Conservation (phyloP, 805 yeast species). For the Saturnispora saitoi region DNA sequence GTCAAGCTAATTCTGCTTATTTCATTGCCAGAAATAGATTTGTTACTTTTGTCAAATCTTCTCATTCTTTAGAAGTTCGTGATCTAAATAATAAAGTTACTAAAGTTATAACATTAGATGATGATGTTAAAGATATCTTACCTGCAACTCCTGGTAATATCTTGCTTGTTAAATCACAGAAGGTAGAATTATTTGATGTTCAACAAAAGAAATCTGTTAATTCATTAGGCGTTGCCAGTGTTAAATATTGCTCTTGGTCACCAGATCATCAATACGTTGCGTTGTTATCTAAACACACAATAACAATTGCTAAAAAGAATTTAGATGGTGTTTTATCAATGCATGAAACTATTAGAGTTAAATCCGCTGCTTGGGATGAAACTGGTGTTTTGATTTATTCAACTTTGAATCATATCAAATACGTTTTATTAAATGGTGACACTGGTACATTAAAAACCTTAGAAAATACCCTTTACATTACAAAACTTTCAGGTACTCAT, state of each 20-base stretch:
- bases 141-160: conserved; percentile 79
- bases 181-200: conserved; percentile 80
- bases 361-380: conserved; percentile 97
- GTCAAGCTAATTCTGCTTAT: conserved; percentile 76
- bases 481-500: conserved; percentile 57
- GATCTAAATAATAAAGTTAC: conserved; percentile 78
- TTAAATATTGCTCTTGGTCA: conserved; percentile 87
- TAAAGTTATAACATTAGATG: conserved; percentile 64
- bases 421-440: conserved; percentile 89
- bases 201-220: conserved; percentile 80
- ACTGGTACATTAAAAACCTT: conserved; percentile 89
- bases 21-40: conserved; percentile 94
- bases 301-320: conserved; percentile 75
- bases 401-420: conserved; percentile 92
- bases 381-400: conserved; percentile 85
- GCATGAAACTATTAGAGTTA: conserved; percentile 95
- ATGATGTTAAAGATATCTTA: conserved; percentile 60
- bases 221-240: conserved; percentile 62
- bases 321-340: conserved; percentile 71
- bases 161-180: conserved; percentile 59
- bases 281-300: conserved; percentile 81
- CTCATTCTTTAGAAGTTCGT: conserved; percentile 68
- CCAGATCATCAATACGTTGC: conserved; percentile 82
- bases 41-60: conserved; percentile 61
- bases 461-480: conserved; percentile 78